Percentiles rank a stretch among this genome's conserved stretches.
These are phyloP conservation scores for Seiridium unicorne DNA, from an alignment of 2,329 filamentous ascomycete species.

Conservation along the genomic window DNA sequence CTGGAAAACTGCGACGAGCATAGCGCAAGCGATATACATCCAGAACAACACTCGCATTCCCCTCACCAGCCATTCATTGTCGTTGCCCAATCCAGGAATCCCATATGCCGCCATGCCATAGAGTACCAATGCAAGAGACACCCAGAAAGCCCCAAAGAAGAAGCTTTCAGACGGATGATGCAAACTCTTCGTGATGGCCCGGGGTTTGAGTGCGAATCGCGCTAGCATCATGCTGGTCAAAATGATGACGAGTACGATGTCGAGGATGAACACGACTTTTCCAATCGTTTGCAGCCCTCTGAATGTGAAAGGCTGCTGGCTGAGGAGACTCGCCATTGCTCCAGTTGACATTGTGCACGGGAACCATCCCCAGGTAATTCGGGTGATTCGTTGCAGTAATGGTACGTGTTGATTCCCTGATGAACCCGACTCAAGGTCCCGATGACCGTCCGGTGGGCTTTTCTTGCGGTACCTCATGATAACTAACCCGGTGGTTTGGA, in stretches of 20 bases:
- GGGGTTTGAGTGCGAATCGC: slow-evolving; percentile 58
- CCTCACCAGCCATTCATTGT: slow-evolving; percentile 38
- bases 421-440: background rate
- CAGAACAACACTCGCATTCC: slow-evolving; percentile 45
- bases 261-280: slow-evolving; percentile 45
- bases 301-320: slow-evolving; percentile 41
- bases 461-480: background rate
- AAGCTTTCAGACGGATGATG: slow-evolving; percentile 55
- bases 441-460: background rate
- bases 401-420: background rate
- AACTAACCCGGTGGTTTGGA: no score
- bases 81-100: slow-evolving; percentile 25
- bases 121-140: slow-evolving; percentile 60
- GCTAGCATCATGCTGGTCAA: slow-evolving; percentile 51
- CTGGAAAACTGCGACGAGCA: slow-evolving; percentile 10
- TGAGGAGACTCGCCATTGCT: slow-evolving; percentile 26
- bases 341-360: slow-evolving; percentile 32
- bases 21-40: slow-evolving; percentile 31
- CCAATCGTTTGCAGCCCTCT: slow-evolving; percentile 45
- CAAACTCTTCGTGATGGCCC: slow-evolving; percentile 57
- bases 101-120: slow-evolving; percentile 64
- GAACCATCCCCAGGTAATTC: slow-evolving; percentile 28
- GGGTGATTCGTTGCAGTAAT: background rate
- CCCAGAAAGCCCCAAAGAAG: slow-evolving; percentile 57
- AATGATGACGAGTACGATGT: slow-evolving; percentile 44